Base-by-base conservation (phyloP, 2,329 filamentous ascomycete species). In the Curvularia eragrostidis region DNA sequence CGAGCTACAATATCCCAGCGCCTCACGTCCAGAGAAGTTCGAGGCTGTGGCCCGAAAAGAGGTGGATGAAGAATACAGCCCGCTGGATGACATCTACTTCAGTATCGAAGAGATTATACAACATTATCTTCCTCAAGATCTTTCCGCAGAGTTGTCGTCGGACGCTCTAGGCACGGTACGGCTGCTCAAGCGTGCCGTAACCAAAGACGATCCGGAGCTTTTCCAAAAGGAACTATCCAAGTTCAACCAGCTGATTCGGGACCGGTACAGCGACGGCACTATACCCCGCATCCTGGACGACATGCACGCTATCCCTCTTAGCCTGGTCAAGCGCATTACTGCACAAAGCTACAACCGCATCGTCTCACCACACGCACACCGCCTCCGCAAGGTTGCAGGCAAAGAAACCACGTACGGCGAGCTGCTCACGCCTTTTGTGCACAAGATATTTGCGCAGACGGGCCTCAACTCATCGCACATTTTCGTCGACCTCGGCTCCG, bases 321-420 rank as follows among this genome's bases (percentile, higher is more conserved):
- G 69, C 49, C 74, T 79, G 10, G 88, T 93, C 46, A 87, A 90
- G 65, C 89, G 92, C 65, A 94, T 97, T 67, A 84, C 96, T 41
- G 88, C 86, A 53, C 93, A 99, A 75, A 90, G 92, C 21, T 98
- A 97, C 78, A 88, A 93, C 69, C 91, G 95, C 49, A 96, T 92
- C 5, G 95, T 99, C 7, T 95, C 93, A 1, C 93, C 92, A 5
- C 87, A 90, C 59, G 92, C 97, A 23, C 91, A 96, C 62, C 86
- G 89, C 9, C 85, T 98, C 12, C 87, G 88, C 57, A 89, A 91
- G 68, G 97, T 98, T 75, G 87, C 95, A 71, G 92, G 93, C 72
- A 94, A 93, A 67, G 91, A 91, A 64, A 92, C 96, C 77, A 94
- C 96, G 67, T 99, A 99, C 73, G 95, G 95, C 72, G 95, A 99